Evolutionary conservation across 495 filamentous ascomycete genomes (phyloP).

Genomic region (Opeltia flavorubescens): DNA sequence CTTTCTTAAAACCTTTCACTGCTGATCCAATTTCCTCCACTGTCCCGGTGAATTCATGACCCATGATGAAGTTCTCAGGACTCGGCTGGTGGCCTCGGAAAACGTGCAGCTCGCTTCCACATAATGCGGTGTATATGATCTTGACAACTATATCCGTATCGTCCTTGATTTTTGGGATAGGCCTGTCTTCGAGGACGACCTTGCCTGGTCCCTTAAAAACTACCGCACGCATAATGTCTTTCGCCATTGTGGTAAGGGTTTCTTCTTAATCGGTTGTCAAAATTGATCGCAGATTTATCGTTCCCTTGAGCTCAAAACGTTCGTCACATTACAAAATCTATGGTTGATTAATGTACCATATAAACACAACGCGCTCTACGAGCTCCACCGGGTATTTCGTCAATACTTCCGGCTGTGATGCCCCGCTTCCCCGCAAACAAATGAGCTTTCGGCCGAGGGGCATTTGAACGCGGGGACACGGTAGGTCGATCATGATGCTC

Average conservation of each 20-base stretch:
- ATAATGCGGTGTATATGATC: slow-evolving; percentile 73
- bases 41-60: slow-evolving; percentile 63
- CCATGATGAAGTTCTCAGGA: slow-evolving; percentile 11
- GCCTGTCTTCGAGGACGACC: slow-evolving; percentile 33
- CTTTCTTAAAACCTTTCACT: slow-evolving; percentile 56
- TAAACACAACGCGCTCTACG: slow-evolving; percentile 18
- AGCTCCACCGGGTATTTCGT: slow-evolving; percentile 19
- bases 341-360: neutral
- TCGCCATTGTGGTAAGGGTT: slow-evolving; percentile 15
- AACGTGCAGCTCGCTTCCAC: slow-evolving; percentile 85
- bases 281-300: too few relatives aligned
- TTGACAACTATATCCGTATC: slow-evolving; percentile 72
- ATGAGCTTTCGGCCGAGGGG: neutral
- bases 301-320: neutral
- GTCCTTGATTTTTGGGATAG: slow-evolving; percentile 46
- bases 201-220: slow-evolving; percentile 34
- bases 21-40: slow-evolving; percentile 51
- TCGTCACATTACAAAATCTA: neutral
- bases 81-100: slow-evolving; percentile 40
- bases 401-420: slow-evolving; percentile 1
- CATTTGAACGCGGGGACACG: neutral
- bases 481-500: neutral
- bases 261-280: neutral
- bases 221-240: slow-evolving; percentile 32
- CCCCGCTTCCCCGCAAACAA: slow-evolving; percentile 8